phyloP scores from a whole-genome alignment of 192 early-diverging fungal genomes.

The Entomortierella lignicola region DNA sequence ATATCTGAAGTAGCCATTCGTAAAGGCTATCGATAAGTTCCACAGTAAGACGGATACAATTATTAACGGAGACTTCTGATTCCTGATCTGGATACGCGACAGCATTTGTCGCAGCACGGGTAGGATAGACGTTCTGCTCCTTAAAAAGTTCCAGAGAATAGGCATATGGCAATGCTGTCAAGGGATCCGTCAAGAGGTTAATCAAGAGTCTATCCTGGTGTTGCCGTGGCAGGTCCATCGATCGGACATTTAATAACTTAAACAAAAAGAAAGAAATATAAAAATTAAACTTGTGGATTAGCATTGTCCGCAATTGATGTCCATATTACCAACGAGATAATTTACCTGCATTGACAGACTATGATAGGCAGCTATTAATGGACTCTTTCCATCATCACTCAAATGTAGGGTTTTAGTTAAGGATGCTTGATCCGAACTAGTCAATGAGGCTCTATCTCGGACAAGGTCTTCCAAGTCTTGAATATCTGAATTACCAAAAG shows the following conservation, averaged over 20 bases:
- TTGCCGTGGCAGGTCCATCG: constrained; percentile 28
- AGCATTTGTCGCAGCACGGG: not conserved
- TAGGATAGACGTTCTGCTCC: constrained; percentile 2
- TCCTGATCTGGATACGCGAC: not conserved
- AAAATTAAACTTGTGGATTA: not conserved
- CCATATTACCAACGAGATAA: not conserved
- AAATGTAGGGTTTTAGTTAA: constrained; percentile 12
- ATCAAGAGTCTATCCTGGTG: constrained; percentile 20
- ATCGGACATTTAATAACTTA: constrained; percentile 23
- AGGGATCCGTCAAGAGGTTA: constrained; percentile 24
- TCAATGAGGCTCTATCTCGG: not conserved
- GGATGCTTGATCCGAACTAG: not conserved
- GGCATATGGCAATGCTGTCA: constrained; percentile 20
- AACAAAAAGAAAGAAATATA: too few species aligned
- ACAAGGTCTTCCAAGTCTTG: constrained; percentile 42
- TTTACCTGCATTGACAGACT: constrained; percentile 9
- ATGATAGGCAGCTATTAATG: constrained; percentile 12
- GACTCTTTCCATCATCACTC: constrained; percentile 3
- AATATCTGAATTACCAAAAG: constrained; percentile 18
- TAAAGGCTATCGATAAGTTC: constrained; percentile 35
- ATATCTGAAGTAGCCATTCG: constrained; percentile 17
- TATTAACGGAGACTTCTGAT: not conserved
- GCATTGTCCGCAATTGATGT: not conserved
- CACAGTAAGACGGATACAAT: constrained; percentile 1
- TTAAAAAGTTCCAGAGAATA: constrained; percentile 30